These are phyloP conservation scores for Boletus pseudopeckii DNA, from an alignment of 768 basidiomycete species.

Conservation along the genomic window DNA sequence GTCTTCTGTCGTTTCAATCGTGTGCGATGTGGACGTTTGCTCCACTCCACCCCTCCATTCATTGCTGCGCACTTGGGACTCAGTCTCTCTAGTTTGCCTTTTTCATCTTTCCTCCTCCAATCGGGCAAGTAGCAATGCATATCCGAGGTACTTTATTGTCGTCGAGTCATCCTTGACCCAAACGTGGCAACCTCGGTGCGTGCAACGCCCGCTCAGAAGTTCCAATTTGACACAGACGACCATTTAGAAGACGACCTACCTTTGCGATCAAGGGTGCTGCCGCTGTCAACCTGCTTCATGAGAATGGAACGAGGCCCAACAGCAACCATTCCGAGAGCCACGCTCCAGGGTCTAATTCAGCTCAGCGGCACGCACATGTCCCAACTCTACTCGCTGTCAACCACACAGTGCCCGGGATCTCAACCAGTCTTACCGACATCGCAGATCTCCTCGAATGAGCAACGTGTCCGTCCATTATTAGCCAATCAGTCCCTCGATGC, in stretches of 20 bases:
- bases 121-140: slow-evolving; percentile 2
- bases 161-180: slow-evolving; percentile 3
- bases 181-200: slow-evolving; percentile 8
- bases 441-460: slow-evolving; percentile 23
- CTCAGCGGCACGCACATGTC: slow-evolving; percentile 24
- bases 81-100: not conserved
- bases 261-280: slow-evolving; percentile 28
- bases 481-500: slow-evolving; percentile 15
- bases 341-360: slow-evolving; percentile 25
- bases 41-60: slow-evolving; percentile 10
- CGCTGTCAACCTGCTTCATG: slow-evolving; percentile 21
- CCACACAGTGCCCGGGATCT: slow-evolving; percentile 18
- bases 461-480: slow-evolving; percentile 23
- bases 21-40: slow-evolving; percentile 1
- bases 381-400: slow-evolving; percentile 12
- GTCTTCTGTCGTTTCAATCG: not conserved
- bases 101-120: slow-evolving; percentile 3
- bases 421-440: slow-evolving; percentile 14
- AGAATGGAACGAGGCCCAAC: slow-evolving; percentile 28
- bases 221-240: slow-evolving; percentile 20
- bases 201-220: slow-evolving; percentile 8
- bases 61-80: slow-evolving; percentile 2
- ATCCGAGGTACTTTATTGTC: slow-evolving; percentile 18
- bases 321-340: slow-evolving; percentile 21
- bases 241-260: slow-evolving; percentile 20